Evolutionary conservation across 179 eudicot genomes (phyloP), one percentile per base, ranked within the genome.

Genomic region (Beta corolliflora): DNA sequence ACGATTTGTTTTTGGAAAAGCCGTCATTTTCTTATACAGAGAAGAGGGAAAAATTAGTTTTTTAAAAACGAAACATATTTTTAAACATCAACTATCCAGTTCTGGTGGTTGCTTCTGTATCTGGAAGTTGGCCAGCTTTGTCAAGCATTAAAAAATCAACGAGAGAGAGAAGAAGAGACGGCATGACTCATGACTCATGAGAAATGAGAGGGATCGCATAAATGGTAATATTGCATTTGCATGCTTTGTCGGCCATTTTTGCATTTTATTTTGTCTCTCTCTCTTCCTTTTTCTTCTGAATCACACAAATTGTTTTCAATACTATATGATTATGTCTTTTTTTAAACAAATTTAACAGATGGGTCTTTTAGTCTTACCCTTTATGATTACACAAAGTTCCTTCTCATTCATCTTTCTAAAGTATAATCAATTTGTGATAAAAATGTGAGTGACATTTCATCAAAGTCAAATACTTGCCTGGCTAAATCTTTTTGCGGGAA

Each of bases 241-340:
- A 85, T 85, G 85, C 85, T 85, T 79, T 85, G 87, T 85, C 87
- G 81, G 85, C 87, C 87, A 85, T 82, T 79, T 69, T 63, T 36
- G 41, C 41, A 36, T 36, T 70, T 65, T 16, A 44, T 52, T 55
- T 1, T 25, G 29, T 76, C 64, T 79, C 76, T 74, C 76, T 70
- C 52, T 16, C 15, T 50, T 68, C 25, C 21, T 23, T 59, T 80
- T 75, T 45, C 75, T 76, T 84, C 77, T 63, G 44, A 76, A 84
- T 84, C 83, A 80, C 73, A 70, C 70, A 80, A 80, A 61, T 69
- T 67, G 23, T 75, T n/a, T 18, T 72, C 71, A 48, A 69, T 44
- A 78, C 79, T 44, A 72, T 78, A 36, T 36, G 41, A 36, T 36
- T 36, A 36, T 72, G 36, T 61, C 54, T n/a, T 41, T 71, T 16